phyloP scores from a whole-genome alignment of 768 basidiomycete genomes.

The Leccinellum luteum region DNA sequence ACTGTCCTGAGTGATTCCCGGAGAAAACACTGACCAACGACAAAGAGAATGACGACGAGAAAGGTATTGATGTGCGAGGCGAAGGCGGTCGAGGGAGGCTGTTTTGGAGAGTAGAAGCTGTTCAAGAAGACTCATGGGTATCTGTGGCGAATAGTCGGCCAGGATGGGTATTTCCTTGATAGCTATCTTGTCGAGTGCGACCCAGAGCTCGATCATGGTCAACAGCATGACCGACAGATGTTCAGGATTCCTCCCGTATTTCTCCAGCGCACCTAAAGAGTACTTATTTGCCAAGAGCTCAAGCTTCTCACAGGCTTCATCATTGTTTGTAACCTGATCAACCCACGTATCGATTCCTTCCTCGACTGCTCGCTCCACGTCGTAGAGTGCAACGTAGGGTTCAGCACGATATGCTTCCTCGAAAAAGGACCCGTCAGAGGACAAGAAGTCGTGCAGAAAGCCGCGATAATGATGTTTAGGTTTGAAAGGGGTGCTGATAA shows the following conservation, averaged over 20 bases:
- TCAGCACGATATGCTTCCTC: constrained; percentile 4
- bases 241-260: constrained; percentile 29
- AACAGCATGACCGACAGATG: constrained; percentile 40
- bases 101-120: constrained; percentile 27
- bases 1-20: constrained; percentile 6
- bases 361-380: constrained; percentile 36
- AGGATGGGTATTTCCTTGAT: constrained; percentile 26
- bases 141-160: constrained; percentile 31
- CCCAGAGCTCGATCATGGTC: constrained; percentile 32
- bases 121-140: constrained; percentile 21
- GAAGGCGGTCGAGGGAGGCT: constrained; percentile 27
- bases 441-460: constrained; percentile 16
- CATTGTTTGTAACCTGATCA: neutral
- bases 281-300: constrained; percentile 26
- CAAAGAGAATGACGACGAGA: constrained; percentile 21
- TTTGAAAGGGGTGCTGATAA: neutral
- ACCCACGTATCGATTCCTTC: constrained; percentile 35
- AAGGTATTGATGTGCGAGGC: constrained; percentile 30
- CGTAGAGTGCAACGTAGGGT: constrained; percentile 27
- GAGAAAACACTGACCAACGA: constrained; percentile 32
- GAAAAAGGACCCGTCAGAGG: constrained; percentile 10
- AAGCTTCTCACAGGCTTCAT: constrained; percentile 15
- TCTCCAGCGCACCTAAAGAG: constrained; percentile 18
- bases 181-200: constrained; percentile 30
- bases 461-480: constrained; percentile 4